phyloP scores from a whole-genome alignment of 2,329 filamentous ascomycete species.

The Metarhizium guizhouense region DNA sequence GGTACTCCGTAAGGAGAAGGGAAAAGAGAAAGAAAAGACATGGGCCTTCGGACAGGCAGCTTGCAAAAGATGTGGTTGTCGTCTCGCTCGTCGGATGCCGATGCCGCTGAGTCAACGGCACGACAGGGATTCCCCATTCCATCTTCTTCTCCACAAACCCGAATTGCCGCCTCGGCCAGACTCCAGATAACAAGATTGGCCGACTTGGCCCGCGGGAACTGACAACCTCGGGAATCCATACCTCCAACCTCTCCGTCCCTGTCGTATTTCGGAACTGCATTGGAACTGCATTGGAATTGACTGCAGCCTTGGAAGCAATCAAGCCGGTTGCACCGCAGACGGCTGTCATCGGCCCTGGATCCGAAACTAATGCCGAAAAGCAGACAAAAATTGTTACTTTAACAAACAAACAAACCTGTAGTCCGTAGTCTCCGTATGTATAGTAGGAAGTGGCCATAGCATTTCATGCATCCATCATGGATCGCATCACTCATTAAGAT shows the following conservation, averaged over 20 bases:
- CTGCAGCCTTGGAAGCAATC: too few relatives aligned
- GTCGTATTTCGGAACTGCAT: background rate
- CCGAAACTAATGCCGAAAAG: background rate
- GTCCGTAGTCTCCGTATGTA: too few relatives aligned
- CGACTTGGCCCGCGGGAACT: background rate
- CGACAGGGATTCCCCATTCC: background rate
- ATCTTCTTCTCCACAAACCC: background rate
- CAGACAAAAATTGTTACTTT: too few relatives aligned
- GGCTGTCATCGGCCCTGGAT: background rate
- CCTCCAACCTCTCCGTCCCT: too few relatives aligned
- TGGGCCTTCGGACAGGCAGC: too few relatives aligned
- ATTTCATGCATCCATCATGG: too few relatives aligned
- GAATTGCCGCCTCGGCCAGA: background rate
- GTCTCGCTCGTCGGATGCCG: too few relatives aligned
- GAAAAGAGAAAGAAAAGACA: background rate
- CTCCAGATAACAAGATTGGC: background rate
- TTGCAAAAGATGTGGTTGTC: background rate
- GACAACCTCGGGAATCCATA: too few relatives aligned
- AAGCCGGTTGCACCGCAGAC: background rate
- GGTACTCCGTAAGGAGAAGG: background rate
- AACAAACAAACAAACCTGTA: too few relatives aligned
- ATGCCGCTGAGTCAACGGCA: too few relatives aligned
- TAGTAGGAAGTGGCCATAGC: too few relatives aligned
- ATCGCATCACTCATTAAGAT: too few relatives aligned
- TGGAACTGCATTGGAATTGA: background rate